Conservation (phyloP, 345 rosid species). For the Camelina neglecta region DNA sequence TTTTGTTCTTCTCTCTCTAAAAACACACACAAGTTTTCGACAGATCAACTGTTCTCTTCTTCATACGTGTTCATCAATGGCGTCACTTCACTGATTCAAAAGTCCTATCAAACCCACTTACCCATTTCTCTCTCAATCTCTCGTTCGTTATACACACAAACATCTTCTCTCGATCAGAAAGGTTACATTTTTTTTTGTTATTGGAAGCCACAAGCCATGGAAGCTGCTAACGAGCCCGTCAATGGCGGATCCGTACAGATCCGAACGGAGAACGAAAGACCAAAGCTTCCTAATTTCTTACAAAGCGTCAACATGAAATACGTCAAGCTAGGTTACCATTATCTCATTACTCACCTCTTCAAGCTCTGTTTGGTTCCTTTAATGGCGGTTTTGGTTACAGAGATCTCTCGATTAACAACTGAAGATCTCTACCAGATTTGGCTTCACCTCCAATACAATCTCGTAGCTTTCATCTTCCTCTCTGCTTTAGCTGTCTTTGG, state of each 20-base stretch:
- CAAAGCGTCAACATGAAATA: slow-evolving; percentile 88
- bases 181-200: not conserved
- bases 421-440: slow-evolving; percentile 69
- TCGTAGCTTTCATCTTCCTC: slow-evolving; percentile 67
- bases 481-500: slow-evolving; percentile 67
- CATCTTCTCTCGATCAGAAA: not conserved
- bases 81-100: slow-evolving; percentile 19
- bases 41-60: slow-evolving; percentile 26
- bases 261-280: slow-evolving; percentile 48
- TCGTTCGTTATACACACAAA: not conserved
- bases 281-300: slow-evolving; percentile 80
- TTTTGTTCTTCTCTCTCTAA: not conserved
- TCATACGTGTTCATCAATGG: slow-evolving; percentile 40
- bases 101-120: slow-evolving; percentile 31
- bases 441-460: slow-evolving; percentile 89
- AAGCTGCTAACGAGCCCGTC: slow-evolving; percentile 32
- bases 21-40: slow-evolving; percentile 1
- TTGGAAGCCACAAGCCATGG: slow-evolving; percentile 44
- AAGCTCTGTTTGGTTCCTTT: slow-evolving; percentile 76
- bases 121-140: slow-evolving; percentile 18
- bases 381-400: slow-evolving; percentile 59
- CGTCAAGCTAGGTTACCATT: slow-evolving; percentile 90
- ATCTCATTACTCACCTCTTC: slow-evolving; percentile 65
- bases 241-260: slow-evolving; percentile 66
- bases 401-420: slow-evolving; percentile 65